Evolutionary conservation across 495 filamentous ascomycete species (phyloP).

Genomic region (Mytilinidion resinicola): DNA sequence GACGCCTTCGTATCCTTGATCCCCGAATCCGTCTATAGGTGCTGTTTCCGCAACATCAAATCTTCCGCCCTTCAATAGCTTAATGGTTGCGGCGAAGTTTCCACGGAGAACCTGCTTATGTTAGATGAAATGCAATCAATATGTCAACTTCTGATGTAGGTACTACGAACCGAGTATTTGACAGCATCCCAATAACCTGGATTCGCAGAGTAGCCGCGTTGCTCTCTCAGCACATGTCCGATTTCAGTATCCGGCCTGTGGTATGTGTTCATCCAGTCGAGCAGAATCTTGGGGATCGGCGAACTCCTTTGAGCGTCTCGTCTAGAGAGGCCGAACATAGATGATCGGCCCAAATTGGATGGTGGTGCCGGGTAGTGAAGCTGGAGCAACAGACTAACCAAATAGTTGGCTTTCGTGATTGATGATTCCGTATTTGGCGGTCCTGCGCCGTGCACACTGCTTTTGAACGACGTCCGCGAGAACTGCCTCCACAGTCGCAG

Average conservation of each 20-base stretch:
- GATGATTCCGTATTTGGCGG: conserved; percentile 52
- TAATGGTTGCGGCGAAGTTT: conserved; percentile 54
- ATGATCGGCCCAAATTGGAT: conserved; percentile 31
- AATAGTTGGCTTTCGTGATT: conserved; percentile 65
- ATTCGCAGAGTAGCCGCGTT: conserved; percentile 67
- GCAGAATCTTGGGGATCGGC: conserved; percentile 64
- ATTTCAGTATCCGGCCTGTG: conserved; percentile 60
- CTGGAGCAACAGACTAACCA: conserved; percentile 63
- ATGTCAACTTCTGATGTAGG: too few species aligned
- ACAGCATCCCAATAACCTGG: conserved; percentile 74
- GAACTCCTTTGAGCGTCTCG: conserved; percentile 20
- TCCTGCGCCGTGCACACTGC: conserved; percentile 35
- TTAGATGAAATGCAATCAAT: too few species aligned
- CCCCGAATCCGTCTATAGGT: conserved; percentile 49
- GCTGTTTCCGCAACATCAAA: conserved; percentile 64
- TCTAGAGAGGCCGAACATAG: conserved; percentile 26
- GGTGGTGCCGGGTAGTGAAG: conserved; percentile 61
- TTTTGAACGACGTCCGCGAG: conserved; percentile 29
- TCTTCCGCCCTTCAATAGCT: conserved; percentile 61
- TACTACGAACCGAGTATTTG: conserved; percentile 45
- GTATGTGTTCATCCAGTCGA: conserved; percentile 69
- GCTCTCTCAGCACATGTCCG: conserved; percentile 50
- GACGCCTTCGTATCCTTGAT: conserved; percentile 59
- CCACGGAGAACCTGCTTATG: conserved; percentile 50
- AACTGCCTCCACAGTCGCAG: conserved; percentile 53